phyloP scores from a whole-genome alignment of 2,329 filamentous ascomycete genomes.

The Hyphodiscus sp. region DNA sequence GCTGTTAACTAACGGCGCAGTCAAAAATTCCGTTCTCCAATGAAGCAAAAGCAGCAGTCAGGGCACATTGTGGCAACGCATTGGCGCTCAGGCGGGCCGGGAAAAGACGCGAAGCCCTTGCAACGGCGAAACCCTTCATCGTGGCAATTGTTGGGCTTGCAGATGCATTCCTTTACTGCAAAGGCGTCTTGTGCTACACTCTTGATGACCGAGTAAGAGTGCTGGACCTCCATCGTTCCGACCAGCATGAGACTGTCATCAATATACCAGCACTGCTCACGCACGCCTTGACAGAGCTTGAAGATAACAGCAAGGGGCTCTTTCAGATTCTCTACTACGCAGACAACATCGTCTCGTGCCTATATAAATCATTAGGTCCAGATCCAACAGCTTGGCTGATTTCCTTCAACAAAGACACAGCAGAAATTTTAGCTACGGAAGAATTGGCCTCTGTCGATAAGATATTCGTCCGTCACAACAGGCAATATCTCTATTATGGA shows the following conservation, averaged over 20 bases:
- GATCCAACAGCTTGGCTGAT: conserved; percentile 45
- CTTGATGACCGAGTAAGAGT: conserved; percentile 47
- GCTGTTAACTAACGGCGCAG: conserved; percentile 16
- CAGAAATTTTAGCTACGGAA: conserved; percentile 36
- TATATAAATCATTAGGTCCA: conserved; percentile 40
- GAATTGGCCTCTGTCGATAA: conserved; percentile 42
- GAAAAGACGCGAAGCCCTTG: conserved; percentile 54
- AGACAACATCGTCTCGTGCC: conserved; percentile 49
- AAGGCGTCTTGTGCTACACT: conserved; percentile 60
- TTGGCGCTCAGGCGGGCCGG: conserved; percentile 52
- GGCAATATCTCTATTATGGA: conserved; percentile 57
- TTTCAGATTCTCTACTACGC: conserved; percentile 52
- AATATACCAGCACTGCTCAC: conserved; percentile 40
- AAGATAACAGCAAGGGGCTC: conserved; percentile 33
- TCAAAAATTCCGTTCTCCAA: conserved; percentile 24
- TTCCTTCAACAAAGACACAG: conserved; percentile 38
- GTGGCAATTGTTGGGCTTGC: conserved; percentile 53
- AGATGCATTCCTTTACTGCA: conserved; percentile 54
- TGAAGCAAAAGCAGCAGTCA: conserved; percentile 20
- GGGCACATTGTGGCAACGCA: conserved; percentile 34
- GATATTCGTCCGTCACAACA: conserved; percentile 62
- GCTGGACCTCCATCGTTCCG: conserved; percentile 48
- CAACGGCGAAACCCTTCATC: conserved; percentile 55
- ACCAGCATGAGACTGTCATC: conserved; percentile 47
- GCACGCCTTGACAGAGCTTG: conserved; percentile 32